Conservation (phyloP, 129 eudicot species). For the Centaurea solstitialis region DNA sequence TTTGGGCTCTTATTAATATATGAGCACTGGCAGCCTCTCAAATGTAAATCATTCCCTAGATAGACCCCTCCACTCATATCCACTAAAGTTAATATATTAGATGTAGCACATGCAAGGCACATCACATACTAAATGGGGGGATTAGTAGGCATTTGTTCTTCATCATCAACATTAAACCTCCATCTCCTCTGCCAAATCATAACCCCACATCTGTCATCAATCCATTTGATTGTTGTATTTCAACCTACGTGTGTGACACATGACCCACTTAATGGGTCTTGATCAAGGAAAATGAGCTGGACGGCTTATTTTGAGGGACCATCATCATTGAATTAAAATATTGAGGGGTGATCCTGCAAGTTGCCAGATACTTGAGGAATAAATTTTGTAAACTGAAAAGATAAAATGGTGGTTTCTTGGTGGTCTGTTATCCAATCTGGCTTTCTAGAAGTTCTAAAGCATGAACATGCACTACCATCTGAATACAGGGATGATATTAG, state of each 20-base stretch:
- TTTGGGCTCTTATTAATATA: neutral
- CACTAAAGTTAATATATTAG: neutral
- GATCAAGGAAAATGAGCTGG: too few relatives aligned
- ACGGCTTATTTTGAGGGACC: too few relatives aligned
- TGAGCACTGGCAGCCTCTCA: conserved; percentile 13
- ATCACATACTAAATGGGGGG: neutral
- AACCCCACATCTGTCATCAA: neutral
- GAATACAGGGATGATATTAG: neutral
- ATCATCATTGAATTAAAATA: too few relatives aligned
- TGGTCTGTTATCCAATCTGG: too few relatives aligned
- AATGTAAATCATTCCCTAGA: conserved; percentile 11
- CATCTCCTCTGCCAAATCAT: neutral
- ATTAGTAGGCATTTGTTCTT: neutral
- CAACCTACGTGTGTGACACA: neutral
- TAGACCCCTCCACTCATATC: neutral
- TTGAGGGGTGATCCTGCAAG: too few relatives aligned
- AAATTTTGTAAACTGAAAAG: neutral
- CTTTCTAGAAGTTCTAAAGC: neutral
- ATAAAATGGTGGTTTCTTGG: neutral
- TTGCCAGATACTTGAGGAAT: too few relatives aligned
- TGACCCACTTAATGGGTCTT: too few relatives aligned
- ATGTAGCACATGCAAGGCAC: neutral
- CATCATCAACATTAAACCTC: neutral
- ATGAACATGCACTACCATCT: neutral
- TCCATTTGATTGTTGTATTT: neutral